Base-by-base conservation (phyloP, 1,284 basidiomycete genomes). In the Moesziomyces globuligerus region DNA sequence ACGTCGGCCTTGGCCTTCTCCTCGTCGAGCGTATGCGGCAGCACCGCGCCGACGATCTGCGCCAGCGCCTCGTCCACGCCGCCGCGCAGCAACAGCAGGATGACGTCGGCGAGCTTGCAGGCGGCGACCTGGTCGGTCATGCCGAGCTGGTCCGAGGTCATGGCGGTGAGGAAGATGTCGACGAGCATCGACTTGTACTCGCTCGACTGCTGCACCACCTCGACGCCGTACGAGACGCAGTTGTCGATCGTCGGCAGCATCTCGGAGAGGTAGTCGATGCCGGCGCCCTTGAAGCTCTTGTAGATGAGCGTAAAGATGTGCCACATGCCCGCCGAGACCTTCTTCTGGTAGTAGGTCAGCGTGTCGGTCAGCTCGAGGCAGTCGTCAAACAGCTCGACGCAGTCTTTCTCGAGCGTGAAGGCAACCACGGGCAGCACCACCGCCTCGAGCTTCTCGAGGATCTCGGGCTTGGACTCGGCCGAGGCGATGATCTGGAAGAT, bases 181-280 rank as follows among this genome's bases (percentile, higher is more conserved):
- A 94, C 84, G 26, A 91, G 83, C 88, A 92, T 92, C 72, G 88
- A 86, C 77, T 89, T 87, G 83, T 94, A 93, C 72, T 92, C 90
- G 0, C 87, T 83, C 47, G 88, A 89, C 29, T 86, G 79, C 75
- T 89, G 89, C 83, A 95, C 89, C 13, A 88, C 84, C 13, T 92
- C 90, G 18, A 87, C 86, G 10, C 93, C 93, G 79, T 89, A 94
- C 13, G 90, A 91, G 49, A 95, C 86, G 82, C 93, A 92, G 85
- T 95, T 95, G 85, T 94, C 92, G 53, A 95, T 84, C 3, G 90
- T 89, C 8, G 91, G 90, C 40, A 93, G 86, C 91, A 94, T 94
- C 81, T 95, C 93, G 75, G 69, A 61, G n/a, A 75, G 55, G 85
- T 92, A 94, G 83, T 94, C 92, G 39, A 91, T 85, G 13, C 91